A percentile compares a stretch with the other conserved stretches of the same genome.
phyloP scores from a whole-genome alignment of 768 basidiomycete genomes.

The Trichaptum fuscoviolaceum region DNA sequence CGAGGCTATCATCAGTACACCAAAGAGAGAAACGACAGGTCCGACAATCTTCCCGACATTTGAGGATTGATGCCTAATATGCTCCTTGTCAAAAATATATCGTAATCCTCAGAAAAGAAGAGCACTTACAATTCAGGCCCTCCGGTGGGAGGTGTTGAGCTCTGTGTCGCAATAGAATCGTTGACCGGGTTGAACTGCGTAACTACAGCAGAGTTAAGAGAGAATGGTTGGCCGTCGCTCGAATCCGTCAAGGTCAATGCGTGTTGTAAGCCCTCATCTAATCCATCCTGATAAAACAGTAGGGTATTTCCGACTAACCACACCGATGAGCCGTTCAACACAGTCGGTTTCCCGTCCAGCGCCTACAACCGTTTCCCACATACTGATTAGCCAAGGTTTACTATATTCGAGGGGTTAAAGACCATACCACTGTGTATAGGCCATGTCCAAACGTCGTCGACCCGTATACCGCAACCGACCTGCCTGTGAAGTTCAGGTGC shows the following conservation, averaged over 20 bases:
- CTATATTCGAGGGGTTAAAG: no score
- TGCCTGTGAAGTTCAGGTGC: slow-evolving; percentile 8
- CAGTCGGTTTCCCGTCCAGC: slow-evolving; percentile 7
- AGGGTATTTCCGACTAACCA: slow-evolving; percentile 20
- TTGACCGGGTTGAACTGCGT: background rate
- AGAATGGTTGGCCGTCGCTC: slow-evolving; percentile 5
- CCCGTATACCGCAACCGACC: slow-evolving; percentile 11
- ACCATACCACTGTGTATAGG: slow-evolving; percentile 21
- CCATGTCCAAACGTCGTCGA: slow-evolving; percentile 22
- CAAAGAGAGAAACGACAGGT: background rate
- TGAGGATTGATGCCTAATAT: background rate
- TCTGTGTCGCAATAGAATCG: no score
- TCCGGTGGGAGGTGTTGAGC: no score
- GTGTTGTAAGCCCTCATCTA: slow-evolving; percentile 10
- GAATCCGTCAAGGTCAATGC: slow-evolving; percentile 10
- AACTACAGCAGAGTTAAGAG: background rate
- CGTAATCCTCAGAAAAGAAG: background rate
- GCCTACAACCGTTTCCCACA: background rate
- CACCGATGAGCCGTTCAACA: slow-evolving; percentile 14
- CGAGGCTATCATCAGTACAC: background rate
- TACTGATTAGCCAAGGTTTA: no score
- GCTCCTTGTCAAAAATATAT: no score
- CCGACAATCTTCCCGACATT: background rate
- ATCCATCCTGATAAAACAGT: slow-evolving; percentile 11
- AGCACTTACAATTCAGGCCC: background rate